Percentiles rank a stretch among this genome's conserved stretches.
Evolutionary conservation across 495 filamentous ascomycete genomes (phyloP).

Genomic region (Penicillium canariense): DNA sequence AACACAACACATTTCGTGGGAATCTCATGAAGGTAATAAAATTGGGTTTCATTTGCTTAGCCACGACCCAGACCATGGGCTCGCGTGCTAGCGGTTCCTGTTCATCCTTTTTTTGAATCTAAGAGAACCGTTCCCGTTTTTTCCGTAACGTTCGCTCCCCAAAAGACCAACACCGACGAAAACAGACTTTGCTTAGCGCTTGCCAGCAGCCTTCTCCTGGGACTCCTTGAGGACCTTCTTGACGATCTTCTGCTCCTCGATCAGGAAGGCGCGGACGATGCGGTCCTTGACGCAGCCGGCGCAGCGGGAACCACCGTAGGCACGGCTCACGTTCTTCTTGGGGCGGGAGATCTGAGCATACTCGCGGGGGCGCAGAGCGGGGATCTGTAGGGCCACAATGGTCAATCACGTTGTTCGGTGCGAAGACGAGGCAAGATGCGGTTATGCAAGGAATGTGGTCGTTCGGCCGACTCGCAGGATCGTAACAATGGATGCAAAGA

Average conservation of each 20-base stretch:
- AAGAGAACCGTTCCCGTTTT: slow-evolving; percentile 38
- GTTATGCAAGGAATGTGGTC: slow-evolving; percentile 10
- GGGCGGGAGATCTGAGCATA: slow-evolving; percentile 93
- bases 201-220: slow-evolving; percentile 66
- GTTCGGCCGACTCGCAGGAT: slow-evolving; percentile 3
- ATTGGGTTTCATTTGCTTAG: slow-evolving; percentile 36
- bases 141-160: slow-evolving; percentile 43
- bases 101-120: slow-evolving; percentile 33
- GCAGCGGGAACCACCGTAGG: slow-evolving; percentile 97
- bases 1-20: slow-evolving; percentile 20
- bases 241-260: slow-evolving; percentile 99
- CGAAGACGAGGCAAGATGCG: background rate
- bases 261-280: slow-evolving; percentile 94
- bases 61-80: slow-evolving; percentile 20
- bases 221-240: slow-evolving; percentile 99
- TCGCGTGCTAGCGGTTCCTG: slow-evolving; percentile 34
- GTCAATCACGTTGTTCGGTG: slow-evolving; percentile 21
- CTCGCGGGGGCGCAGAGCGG: slow-evolving; percentile 94
- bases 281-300: slow-evolving; percentile 98
- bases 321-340: slow-evolving; percentile 98
- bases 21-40: slow-evolving; percentile 36
- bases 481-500: slow-evolving; percentile 7
- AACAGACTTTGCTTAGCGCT: slow-evolving; percentile 47
- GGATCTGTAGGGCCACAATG: slow-evolving; percentile 59
- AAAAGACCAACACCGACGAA: slow-evolving; percentile 44